Base-by-base conservation (phyloP, 441 rosid species). In the Jatropha podagrica region DNA sequence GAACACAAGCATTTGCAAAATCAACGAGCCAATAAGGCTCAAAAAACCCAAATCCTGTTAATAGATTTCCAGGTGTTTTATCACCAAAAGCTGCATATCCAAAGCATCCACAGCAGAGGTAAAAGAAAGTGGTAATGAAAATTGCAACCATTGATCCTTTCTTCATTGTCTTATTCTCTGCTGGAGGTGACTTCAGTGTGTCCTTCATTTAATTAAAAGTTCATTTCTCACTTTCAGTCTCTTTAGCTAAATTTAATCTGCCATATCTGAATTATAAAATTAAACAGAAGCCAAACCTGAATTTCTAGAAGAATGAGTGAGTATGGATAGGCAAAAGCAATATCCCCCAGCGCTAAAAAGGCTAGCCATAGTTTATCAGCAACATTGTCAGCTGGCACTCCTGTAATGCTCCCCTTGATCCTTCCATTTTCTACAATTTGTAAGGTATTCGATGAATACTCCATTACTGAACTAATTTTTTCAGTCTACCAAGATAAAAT, bases 1-100 rank as follows among this genome's bases (percentile, higher is more conserved):
- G 82, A 74, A 94, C 80, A 87, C 98, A 94, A 72, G 86, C 92
- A 44, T 92, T 94, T 3, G 98, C 98, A 11, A 94, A 86, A 77
- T 92, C 96, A 1, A 94, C 63, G 0, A 94, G 91, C 96, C 98
- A 92, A 74, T 78, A 94, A 26, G 97, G 98, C 76, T 94, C 96
- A 14, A 83, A 89, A 83, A 94, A 94, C 32, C 96, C 96, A 0
- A 86, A 87, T 49, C 95, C 97, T 5, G 97, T 88, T 78, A 93
- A 82, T 61, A 94, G 90, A 83, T 94, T 94, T 59, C 98, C 98
- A 0, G 97, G 97, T 0, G 96, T 88, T 1, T 58, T 17, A 48
- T 85, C 79, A 13, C 97, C 97, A 59, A 92, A 92, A 40, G 98
- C 94, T 10, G 98, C 97, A 66, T 92, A 94, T 14, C 98, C 97